A percentile compares a stretch with the other conserved stretches of the same genome.
Conservation (phyloP, 352 stramenopile species). For the Phytophthora pseudosyringae region DNA sequence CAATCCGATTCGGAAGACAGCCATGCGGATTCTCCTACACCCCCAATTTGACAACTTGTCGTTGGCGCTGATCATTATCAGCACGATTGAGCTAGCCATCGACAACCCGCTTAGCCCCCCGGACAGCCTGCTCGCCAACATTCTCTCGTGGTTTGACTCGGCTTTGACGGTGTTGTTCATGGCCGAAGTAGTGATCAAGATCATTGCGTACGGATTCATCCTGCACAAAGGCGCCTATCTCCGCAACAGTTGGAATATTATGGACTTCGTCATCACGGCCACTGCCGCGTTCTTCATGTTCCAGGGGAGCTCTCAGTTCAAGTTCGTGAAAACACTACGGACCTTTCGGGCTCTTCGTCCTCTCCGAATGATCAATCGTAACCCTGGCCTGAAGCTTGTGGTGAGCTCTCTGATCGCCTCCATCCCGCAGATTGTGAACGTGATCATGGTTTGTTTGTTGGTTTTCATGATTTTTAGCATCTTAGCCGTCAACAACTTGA, state of each 20-base stretch:
- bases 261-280: slow-evolving; percentile 90
- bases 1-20: slow-evolving; percentile 60
- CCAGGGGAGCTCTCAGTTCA: slow-evolving; percentile 71
- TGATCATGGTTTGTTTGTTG: slow-evolving; percentile 84
- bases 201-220: slow-evolving; percentile 83
- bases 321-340: slow-evolving; percentile 71
- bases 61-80: slow-evolving; percentile 76
- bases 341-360: slow-evolving; percentile 83
- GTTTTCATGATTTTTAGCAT: slow-evolving; percentile 91
- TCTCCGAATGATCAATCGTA: slow-evolving; percentile 86
- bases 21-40: slow-evolving; percentile 59
- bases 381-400: slow-evolving; percentile 73
- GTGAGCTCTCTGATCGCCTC: slow-evolving; percentile 82
- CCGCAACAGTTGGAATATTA: slow-evolving; percentile 88
- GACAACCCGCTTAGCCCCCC: slow-evolving; percentile 75
- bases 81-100: slow-evolving; percentile 71
- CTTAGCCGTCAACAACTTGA: slow-evolving; percentile 91
- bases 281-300: slow-evolving; percentile 75
- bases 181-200: slow-evolving; percentile 87
- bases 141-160: slow-evolving; percentile 71
- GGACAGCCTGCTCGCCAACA: slow-evolving; percentile 43
- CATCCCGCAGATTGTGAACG: slow-evolving; percentile 85
- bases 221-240: slow-evolving; percentile 74
- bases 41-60: slow-evolving; percentile 81
- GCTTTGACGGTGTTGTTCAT: slow-evolving; percentile 87